A percentile compares a stretch with the other conserved stretches of the same genome.
Conservation (phyloP, 805 yeast species). For the Myxozyma neotropica region DNA sequence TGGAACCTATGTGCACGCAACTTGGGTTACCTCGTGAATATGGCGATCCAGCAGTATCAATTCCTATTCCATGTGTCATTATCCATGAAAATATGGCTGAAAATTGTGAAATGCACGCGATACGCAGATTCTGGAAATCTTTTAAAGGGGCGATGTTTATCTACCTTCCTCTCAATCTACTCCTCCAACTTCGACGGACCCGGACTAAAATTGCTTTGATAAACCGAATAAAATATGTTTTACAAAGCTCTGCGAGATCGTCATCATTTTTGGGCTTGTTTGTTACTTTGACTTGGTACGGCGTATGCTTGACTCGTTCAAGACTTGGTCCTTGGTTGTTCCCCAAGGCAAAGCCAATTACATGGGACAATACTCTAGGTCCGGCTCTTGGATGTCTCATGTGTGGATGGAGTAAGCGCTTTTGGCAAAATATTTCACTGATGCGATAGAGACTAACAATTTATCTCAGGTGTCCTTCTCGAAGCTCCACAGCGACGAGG, state of each 20-base stretch:
- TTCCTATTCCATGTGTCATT: constrained; percentile 45
- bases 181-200: constrained; percentile 39
- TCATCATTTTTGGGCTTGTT: constrained; percentile 50
- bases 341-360: constrained; percentile 44
- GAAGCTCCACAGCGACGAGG: constrained; percentile 49
- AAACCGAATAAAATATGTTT: constrained; percentile 26
- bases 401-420: constrained; percentile 49
- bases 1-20: constrained; percentile 43
- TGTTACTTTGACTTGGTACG: constrained; percentile 52
- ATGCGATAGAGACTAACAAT: neutral
- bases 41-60: constrained; percentile 39
- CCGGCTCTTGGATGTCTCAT: constrained; percentile 48
- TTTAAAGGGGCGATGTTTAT: constrained; percentile 47
- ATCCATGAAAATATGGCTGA: constrained; percentile 48
- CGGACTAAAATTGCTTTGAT: constrained; percentile 33
- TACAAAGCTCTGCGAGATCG: constrained; percentile 45
- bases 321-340: constrained; percentile 47
- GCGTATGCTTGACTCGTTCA: constrained; percentile 50
- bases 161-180: constrained; percentile 49
- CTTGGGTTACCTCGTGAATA: constrained; percentile 44
- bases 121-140: constrained; percentile 51
- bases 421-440: constrained; percentile 12
- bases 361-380: constrained; percentile 47
- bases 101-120: constrained; percentile 52
- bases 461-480: constrained; percentile 17